These are phyloP conservation scores for Podaxis sp. DNA, from an alignment of 768 basidiomycete species.

Conservation along the genomic window DNA sequence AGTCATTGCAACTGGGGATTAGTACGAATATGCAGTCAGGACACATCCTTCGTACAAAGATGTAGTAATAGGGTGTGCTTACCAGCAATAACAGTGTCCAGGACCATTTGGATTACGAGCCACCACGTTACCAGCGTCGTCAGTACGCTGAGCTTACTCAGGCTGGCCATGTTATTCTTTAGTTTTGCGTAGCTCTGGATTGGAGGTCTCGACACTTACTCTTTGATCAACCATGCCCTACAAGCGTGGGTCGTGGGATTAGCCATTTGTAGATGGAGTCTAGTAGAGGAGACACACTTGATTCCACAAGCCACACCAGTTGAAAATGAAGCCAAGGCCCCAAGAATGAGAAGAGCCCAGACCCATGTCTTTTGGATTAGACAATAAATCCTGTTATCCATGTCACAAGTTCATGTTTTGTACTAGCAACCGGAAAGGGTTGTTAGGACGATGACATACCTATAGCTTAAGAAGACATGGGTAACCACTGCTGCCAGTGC, in stretches of 20 bases:
- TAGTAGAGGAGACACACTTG: slow-evolving; percentile 1
- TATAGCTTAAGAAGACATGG: slow-evolving; percentile 16
- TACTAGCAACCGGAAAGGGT: background rate
- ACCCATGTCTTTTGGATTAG: slow-evolving; percentile 7
- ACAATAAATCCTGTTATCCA: background rate
- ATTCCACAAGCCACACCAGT: slow-evolving; percentile 15
- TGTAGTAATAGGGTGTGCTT: background rate
- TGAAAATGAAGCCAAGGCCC: slow-evolving; percentile 10
- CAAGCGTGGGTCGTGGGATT: background rate
- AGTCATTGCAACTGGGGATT: background rate
- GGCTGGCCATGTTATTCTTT: background rate
- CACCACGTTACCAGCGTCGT: slow-evolving; percentile 12
- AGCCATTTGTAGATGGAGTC: background rate
- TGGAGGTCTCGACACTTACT: background rate
- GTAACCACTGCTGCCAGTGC: slow-evolving; percentile 17
- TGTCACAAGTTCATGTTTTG: background rate
- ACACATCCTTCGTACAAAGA: background rate
- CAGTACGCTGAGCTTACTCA: background rate
- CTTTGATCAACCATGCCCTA: slow-evolving; percentile 13
- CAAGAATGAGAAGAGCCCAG: slow-evolving; percentile 9
- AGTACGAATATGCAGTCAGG: background rate
- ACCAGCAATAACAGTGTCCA: slow-evolving; percentile 16
- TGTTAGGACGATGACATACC: slow-evolving; percentile 1
- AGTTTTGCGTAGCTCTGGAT: background rate
- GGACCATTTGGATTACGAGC: slow-evolving; percentile 12